Evolutionary conservation across 2,329 filamentous ascomycete genomes (phyloP), one percentile per base, ranked within the genome.

Genomic region (Fusarium sp.): DNA sequence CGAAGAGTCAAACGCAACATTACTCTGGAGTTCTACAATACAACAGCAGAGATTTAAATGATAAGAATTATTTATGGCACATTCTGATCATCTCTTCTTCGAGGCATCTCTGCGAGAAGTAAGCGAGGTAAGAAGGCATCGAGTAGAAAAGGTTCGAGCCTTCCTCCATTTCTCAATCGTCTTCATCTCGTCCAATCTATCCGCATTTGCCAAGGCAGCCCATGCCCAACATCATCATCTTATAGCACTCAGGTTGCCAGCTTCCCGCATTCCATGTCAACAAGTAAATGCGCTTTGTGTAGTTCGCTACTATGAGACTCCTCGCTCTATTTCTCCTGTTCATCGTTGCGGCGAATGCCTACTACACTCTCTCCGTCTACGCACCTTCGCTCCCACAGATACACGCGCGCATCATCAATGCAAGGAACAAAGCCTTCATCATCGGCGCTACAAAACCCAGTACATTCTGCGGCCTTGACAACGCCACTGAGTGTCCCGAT

Each of bases 341-440:
- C 29, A 23, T 63, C 8, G 54, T 23, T 10, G 16, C 51, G 10
- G 55, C 58, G 14, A 51, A 66, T 14, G 65, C 61, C 25, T 80
- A 76, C 66, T 79, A 77, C 60, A 74, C 76, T 14, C 66, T 80
- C 37, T 72, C 70, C 1, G 73, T 77, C 19, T 78, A 77, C 57
- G 64, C 74, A 1, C 79, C 79, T 2, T 35, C 61, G 1, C 11
- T 66, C 2, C 73, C 72, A 7, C 31, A 73, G 5, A 66, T 80
- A 21, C 73, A 79, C 33, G 66, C 52, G 29, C 72, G 72, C 10
- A 42, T 66, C n/a, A 73, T 81, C 74, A 76, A 81, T 46, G 79
- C 79, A 5, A 63, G 71, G 4, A 54, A 75, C 39, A 70, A 59
- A 11, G 66, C 73, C 9, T 80, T 81, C 57, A 60, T 79, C 27